Conservation (phyloP, 2,329 filamentous ascomycete genomes). For the Graphilbum fragrans region DNA sequence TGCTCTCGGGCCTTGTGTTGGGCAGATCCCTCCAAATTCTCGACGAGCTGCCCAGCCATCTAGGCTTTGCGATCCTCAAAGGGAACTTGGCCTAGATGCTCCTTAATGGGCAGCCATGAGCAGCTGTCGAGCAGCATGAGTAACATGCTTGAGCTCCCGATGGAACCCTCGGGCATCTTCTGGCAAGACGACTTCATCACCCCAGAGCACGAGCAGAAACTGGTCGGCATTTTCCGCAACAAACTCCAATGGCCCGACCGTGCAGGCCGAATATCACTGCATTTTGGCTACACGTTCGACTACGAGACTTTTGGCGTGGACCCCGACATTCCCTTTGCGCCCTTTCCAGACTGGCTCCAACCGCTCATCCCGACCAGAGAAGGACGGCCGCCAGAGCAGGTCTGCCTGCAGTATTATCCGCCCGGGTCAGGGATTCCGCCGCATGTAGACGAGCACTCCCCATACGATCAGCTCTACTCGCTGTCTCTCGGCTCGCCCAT, state of each 20-base stretch:
- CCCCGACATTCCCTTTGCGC: conserved; percentile 31
- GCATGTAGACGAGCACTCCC: conserved; percentile 45
- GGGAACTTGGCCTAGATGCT: no score
- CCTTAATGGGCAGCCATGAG: no score
- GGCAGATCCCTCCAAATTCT: no score
- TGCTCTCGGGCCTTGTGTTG: no score
- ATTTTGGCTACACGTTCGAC: conserved; percentile 45
- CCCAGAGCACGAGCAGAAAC: conserved; percentile 27
- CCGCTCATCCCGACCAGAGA: conserved; percentile 34
- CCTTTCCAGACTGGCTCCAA: conserved; percentile 37
- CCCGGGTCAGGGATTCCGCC: conserved; percentile 48
- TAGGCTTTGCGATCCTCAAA: no score
- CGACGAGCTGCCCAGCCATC: no score
- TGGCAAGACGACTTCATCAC: conserved; percentile 36
- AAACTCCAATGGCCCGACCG: conserved; percentile 34
- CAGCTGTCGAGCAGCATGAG: no score
- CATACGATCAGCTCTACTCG: conserved; percentile 32
- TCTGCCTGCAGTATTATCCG: conserved; percentile 48
- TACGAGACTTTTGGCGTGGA: conserved; percentile 47
- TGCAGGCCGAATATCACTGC: conserved; percentile 33
- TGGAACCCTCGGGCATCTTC: conserved; percentile 23
- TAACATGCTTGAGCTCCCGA: conserved; percentile 7
- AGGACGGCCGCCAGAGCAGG: conserved; percentile 36
- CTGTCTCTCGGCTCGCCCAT: conserved; percentile 29
- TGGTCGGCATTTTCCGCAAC: conserved; percentile 30